phyloP scores from a whole-genome alignment of 805 yeast genomes.

The Cyberlindnera japonica region DNA sequence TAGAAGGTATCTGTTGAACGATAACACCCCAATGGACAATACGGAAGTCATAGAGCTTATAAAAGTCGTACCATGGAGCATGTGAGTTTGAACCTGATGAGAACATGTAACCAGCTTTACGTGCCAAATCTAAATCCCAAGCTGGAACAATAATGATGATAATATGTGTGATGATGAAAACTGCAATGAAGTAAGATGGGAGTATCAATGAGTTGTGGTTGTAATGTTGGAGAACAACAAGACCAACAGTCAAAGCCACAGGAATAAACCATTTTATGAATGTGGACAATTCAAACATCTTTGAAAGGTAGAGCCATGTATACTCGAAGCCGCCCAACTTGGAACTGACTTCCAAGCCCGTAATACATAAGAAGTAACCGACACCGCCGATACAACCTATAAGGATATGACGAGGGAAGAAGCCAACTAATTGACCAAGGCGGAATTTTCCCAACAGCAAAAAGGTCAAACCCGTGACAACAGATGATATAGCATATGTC shows the following conservation, averaged over 20 bases:
- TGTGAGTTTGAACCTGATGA: conserved; percentile 31
- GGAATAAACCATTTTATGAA: conserved; percentile 74
- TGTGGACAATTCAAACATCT: conserved; percentile 39
- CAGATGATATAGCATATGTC: conserved; percentile 76
- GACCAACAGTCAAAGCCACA: conserved; percentile 51
- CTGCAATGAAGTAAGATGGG: conserved; percentile 73
- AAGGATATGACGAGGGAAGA: conserved; percentile 92
- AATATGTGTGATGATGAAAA: conserved; percentile 67
- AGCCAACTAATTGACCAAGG: conserved; percentile 85
- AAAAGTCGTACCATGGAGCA: conserved; percentile 91
- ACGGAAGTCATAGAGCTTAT: conserved; percentile 62
- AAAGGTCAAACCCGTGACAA: conserved; percentile 84
- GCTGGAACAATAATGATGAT: conserved; percentile 62
- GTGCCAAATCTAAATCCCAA: conserved; percentile 56
- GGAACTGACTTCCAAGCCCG: conserved; percentile 91
- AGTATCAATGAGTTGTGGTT: conserved; percentile 69
- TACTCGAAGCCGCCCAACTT: conserved; percentile 71
- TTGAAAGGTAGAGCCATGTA: conserved; percentile 49
- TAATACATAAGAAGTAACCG: conserved; percentile 84
- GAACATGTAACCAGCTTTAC: conserved; percentile 85
- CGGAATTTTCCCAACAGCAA: conserved; percentile 70
- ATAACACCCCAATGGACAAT: conserved; percentile 75
- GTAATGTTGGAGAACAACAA: conserved; percentile 59
- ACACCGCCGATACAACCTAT: conserved; percentile 99
- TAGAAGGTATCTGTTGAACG: conserved; percentile 73